phyloP scores from a whole-genome alignment of 2,329 filamentous ascomycete species.

The Calonectria naviculata region DNA sequence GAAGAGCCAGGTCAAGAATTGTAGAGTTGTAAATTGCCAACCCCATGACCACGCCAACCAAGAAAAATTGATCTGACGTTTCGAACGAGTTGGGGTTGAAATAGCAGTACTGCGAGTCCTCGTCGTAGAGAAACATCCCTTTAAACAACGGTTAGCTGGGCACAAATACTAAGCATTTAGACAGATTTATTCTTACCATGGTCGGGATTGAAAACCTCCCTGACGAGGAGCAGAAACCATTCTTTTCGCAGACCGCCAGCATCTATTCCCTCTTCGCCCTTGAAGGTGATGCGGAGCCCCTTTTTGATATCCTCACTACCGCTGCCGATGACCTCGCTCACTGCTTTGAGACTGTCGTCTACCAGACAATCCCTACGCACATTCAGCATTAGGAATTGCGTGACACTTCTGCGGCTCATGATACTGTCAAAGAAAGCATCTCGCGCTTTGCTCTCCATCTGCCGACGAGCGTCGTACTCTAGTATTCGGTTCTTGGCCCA shows the following conservation, averaged over 20 bases:
- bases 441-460: constrained; percentile 89
- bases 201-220: constrained; percentile 91
- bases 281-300: constrained; percentile 84
- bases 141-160: constrained; percentile 22
- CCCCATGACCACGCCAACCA: constrained; percentile 88
- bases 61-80: constrained; percentile 90
- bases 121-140: constrained; percentile 95
- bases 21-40: constrained; percentile 96
- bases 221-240: constrained; percentile 90
- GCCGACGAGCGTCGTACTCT: constrained; percentile 86
- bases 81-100: constrained; percentile 94
- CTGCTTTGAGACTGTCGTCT: constrained; percentile 86
- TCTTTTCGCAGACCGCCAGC: constrained; percentile 91
- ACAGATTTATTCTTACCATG: constrained; percentile 71
- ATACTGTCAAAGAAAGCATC: constrained; percentile 94
- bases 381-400: constrained; percentile 81
- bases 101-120: constrained; percentile 91
- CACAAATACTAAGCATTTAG: background rate
- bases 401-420: constrained; percentile 77
- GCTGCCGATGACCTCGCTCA: constrained; percentile 86
- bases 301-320: constrained; percentile 91
- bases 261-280: constrained; percentile 91
- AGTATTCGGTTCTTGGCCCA: constrained; percentile 93
- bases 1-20: constrained; percentile 88
- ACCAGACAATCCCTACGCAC: constrained; percentile 88